Evolutionary conservation across 2,329 filamentous ascomycete species (phyloP), one percentile per base, ranked within the genome.

Genomic region (Talaromyces sp.): DNA sequence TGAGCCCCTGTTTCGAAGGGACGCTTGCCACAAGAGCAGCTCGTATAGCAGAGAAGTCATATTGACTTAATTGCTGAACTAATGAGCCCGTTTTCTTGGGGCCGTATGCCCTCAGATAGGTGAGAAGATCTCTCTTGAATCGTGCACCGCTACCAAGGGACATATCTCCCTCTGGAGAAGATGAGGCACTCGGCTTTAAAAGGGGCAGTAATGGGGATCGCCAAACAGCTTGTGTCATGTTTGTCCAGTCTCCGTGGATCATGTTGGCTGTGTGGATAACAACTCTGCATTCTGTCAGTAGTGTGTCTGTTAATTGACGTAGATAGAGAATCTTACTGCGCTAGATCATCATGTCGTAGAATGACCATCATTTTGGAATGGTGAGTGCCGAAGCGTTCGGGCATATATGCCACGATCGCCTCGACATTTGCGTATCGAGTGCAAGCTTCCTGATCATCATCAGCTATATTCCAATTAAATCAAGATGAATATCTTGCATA

Each of bases 201-300:
- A 82, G 71, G 1, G 88, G 86, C 1, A 96, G 82, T 1, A 83
- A 67, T 0, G 90, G 90, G 0, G 90, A 93, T 45, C 76, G 79
- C 91, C 91, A 96, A 4, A 89, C 82, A 1, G 85, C 90, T 69
- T 96, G 91, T 1, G 86, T 89, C 88, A 96, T 89, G 62, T 94
- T 94, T 1, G 79, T 82, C 91, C 91, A 96, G 69, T 96, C 91
- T 50, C 86, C 85, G 3, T 80, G 67, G n/a, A 96, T 93, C 87
- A 96, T 91, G 63, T 96, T 96, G 16, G 91, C 90, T 0, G 91
- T 96, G 63, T 95, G 90, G 27, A 96, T 91, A 51, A 95, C 74
- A 5, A 96, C 76, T 42, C 76, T 78, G 19, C 16, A 6, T 14
- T 14, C 6, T 27, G 40, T 60, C 30, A 65, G 50, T 3, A 16